A percentile compares a stretch with the other conserved stretches of the same genome.
Evolutionary conservation across 2,329 filamentous ascomycete species (phyloP).

Genomic region (Hymenoscyphus fraxineus): DNA sequence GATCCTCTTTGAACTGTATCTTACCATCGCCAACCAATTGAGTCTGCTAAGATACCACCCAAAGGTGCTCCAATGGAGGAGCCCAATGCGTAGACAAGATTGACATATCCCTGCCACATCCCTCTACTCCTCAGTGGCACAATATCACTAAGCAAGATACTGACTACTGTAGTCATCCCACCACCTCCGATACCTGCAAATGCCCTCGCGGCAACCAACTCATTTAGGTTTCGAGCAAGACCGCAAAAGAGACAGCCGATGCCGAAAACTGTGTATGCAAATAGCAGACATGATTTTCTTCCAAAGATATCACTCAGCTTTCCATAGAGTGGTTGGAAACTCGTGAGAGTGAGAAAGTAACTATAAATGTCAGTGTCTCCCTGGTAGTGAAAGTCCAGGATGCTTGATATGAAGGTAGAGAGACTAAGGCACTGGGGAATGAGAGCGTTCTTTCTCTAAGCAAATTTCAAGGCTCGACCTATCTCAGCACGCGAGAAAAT

Average conservation of each 20-base stretch:
- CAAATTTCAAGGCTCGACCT: too few species aligned
- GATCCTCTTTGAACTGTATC: too few species aligned
- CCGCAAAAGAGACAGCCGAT: constrained; percentile 62
- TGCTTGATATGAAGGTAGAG: neutral
- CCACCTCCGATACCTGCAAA: constrained; percentile 59
- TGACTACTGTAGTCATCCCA: constrained; percentile 67
- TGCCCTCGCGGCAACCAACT: constrained; percentile 61
- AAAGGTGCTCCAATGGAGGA: constrained; percentile 66
- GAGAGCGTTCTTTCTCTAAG: too few species aligned
- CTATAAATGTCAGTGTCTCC: constrained; percentile 21
- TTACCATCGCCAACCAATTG: constrained; percentile 74
- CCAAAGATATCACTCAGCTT: constrained; percentile 70
- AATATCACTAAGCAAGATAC: constrained; percentile 67
- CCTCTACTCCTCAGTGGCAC: constrained; percentile 67
- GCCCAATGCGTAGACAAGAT: constrained; percentile 68
- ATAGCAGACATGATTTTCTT: constrained; percentile 61
- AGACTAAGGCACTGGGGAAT: neutral
- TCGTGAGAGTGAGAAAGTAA: constrained; percentile 71
- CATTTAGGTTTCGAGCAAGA: constrained; percentile 57
- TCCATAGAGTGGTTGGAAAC: constrained; percentile 71
- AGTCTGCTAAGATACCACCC: constrained; percentile 68
- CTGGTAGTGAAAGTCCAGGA: neutral
- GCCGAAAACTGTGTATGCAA: constrained; percentile 61
- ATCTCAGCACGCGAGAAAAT: too few species aligned
- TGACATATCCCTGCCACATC: constrained; percentile 69